A percentile compares a stretch with the other conserved stretches of the same genome.
Evolutionary conservation across 768 basidiomycete species (phyloP).

Genomic region (Russula dissimulans): DNA sequence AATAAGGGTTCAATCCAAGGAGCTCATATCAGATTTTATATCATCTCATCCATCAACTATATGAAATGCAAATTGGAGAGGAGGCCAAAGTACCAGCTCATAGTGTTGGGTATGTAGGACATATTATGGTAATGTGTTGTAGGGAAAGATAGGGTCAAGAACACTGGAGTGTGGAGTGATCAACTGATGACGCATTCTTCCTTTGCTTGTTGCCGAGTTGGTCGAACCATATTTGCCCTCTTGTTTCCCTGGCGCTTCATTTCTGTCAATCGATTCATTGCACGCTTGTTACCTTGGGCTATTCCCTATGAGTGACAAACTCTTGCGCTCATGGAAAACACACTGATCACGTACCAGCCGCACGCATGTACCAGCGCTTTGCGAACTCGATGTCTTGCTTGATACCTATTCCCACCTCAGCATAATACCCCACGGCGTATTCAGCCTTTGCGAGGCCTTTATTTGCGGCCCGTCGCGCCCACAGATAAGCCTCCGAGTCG

Average conservation of each 20-base stretch:
- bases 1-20: too few species aligned
- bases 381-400: constrained; percentile 94
- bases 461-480: constrained; percentile 94
- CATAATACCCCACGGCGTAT: constrained; percentile 98
- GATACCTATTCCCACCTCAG: constrained; percentile 94
- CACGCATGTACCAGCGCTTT: constrained; percentile 98
- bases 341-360: constrained; percentile 59
- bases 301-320: not conserved
- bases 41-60: too few species aligned
- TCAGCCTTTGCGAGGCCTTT: constrained; percentile 96
- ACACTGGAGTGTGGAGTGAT: not conserved
- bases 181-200: constrained; percentile 81
- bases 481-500: constrained; percentile 97
- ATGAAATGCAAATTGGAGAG: too few species aligned
- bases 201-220: constrained; percentile 88
- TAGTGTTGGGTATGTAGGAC: too few species aligned
- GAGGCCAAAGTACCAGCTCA: too few species aligned
- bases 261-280: constrained; percentile 92
- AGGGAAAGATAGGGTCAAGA: too few species aligned
- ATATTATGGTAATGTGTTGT: too few species aligned
- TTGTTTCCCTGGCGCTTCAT: constrained; percentile 86
- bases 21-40: too few species aligned
- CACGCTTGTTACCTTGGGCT: constrained; percentile 98
- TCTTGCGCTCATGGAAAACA: not conserved
- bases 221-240: constrained; percentile 66